These are phyloP conservation scores for Cystobasidium tubakii DNA, from an alignment of 768 basidiomycete species.

Conservation along the genomic window DNA sequence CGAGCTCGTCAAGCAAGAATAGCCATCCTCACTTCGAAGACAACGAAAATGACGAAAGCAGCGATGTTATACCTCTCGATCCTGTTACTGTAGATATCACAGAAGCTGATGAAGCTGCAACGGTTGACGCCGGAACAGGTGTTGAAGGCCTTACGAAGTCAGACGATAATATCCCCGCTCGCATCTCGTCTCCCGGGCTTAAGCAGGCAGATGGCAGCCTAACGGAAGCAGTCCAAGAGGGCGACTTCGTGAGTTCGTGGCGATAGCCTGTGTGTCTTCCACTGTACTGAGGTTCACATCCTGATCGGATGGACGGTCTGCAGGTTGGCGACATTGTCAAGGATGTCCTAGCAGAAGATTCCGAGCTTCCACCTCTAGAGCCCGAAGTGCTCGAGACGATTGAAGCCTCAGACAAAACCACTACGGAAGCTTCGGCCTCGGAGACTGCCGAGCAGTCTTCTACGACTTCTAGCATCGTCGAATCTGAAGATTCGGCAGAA, in stretches of 20 bases:
- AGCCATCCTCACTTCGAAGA: not conserved
- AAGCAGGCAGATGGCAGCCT: not conserved
- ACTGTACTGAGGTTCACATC: too few species aligned
- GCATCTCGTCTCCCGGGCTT: not conserved
- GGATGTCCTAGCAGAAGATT: constrained; percentile 9
- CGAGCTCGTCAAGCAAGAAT: too few species aligned
- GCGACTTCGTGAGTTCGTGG: not conserved
- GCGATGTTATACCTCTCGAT: not conserved
- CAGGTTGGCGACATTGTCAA: constrained; percentile 10
- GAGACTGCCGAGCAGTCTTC: not conserved
- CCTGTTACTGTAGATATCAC: not conserved
- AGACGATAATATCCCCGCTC: not conserved
- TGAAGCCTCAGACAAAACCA: not conserved
- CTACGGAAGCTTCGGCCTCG: not conserved
- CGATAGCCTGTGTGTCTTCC: not conserved
- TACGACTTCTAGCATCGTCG: not conserved
- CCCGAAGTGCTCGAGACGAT: not conserved
- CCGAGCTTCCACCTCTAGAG: not conserved
- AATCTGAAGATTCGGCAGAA: not conserved
- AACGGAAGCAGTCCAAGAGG: not conserved
- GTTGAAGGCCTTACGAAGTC: not conserved
- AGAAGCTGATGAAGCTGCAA: not conserved
- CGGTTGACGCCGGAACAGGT: not conserved
- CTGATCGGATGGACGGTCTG: too few species aligned
- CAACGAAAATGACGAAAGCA: not conserved